Percentiles rank a stretch among this genome's conserved stretches.
These are phyloP conservation scores for Kingdonia uniflora DNA, from an alignment of 164 flowering plant genomes.

Conservation along the genomic window DNA sequence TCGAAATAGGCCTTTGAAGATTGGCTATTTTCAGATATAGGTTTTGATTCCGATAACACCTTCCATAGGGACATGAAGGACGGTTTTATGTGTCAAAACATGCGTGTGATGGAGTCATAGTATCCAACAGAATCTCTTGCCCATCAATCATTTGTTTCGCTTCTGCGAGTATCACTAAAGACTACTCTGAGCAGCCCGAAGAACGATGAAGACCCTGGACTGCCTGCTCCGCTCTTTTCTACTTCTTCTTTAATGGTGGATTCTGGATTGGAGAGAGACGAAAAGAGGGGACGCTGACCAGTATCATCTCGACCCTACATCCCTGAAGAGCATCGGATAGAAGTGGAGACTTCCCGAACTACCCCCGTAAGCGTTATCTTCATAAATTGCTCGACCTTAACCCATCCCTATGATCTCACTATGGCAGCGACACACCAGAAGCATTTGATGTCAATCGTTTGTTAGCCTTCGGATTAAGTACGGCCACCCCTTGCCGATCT, in stretches of 20 bases:
- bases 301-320: slow-evolving; percentile 13
- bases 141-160: slow-evolving; percentile 24
- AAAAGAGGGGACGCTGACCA: slow-evolving; percentile 10
- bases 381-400: slow-evolving; percentile 24
- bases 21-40: neutral
- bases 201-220: slow-evolving; percentile 18
- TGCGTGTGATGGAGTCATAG: slow-evolving; percentile 4
- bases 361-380: slow-evolving; percentile 21
- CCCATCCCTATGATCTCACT: slow-evolving; percentile 19
- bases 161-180: slow-evolving; percentile 9
- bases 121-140: slow-evolving; percentile 16
- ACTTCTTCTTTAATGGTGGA: slow-evolving; percentile 6
- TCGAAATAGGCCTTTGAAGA: slow-evolving; percentile 1
- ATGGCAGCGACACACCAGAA: slow-evolving; percentile 30
- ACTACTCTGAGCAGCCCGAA: slow-evolving; percentile 12
- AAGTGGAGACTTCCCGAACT: slow-evolving; percentile 8
- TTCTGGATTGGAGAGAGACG: slow-evolving; percentile 12
- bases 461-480: slow-evolving; percentile 22
- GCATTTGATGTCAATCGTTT: slow-evolving; percentile 17
- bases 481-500: slow-evolving; percentile 29
- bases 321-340: slow-evolving; percentile 15
- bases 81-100: slow-evolving; percentile 4
- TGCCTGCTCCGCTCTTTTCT: slow-evolving; percentile 4
- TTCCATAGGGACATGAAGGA: slow-evolving; percentile 15
- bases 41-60: slow-evolving; percentile 18